Conservation (phyloP, 768 basidiomycete species). For the Paxillus rubicundulus region DNA sequence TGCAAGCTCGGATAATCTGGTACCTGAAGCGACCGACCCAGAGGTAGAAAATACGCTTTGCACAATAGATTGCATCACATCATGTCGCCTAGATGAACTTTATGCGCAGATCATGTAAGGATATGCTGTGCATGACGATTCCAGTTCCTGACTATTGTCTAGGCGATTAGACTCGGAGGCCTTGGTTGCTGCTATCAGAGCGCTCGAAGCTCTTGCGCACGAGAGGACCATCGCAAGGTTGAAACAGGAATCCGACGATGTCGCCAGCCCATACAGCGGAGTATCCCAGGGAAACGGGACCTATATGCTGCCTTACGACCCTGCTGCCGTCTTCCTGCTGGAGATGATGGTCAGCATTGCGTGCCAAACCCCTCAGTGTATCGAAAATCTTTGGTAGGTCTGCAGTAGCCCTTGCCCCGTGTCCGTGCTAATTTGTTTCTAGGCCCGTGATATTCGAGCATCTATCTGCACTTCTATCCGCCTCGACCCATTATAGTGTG, state of each 20-base stretch:
- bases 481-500: conserved; percentile 80
- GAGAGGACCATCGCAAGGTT: conserved; percentile 80
- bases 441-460: conserved; percentile 98
- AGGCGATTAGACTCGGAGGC: conserved; percentile 81
- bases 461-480: conserved; percentile 73
- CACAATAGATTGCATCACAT: conserved; percentile 91
- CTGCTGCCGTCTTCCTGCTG: conserved; percentile 89
- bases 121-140: background rate
- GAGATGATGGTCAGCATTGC: conserved; percentile 94
- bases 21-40: conserved; percentile 83
- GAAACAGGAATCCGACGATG: conserved; percentile 67
- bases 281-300: conserved; percentile 40
- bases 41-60: conserved; percentile 94
- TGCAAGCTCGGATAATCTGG: conserved; percentile 65
- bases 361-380: conserved; percentile 68
- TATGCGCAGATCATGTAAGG: conserved; percentile 91
- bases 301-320: conserved; percentile 83
- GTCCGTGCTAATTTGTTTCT: conserved; percentile 2
- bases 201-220: conserved; percentile 88
- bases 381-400: conserved; percentile 86
- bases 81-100: conserved; percentile 90
- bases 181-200: conserved; percentile 78
- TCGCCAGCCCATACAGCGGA: conserved; percentile 33
- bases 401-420: background rate
- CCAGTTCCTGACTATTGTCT: conserved; percentile 11